These are phyloP conservation scores for Talaromyces sp. DNA, from an alignment of 2,329 filamentous ascomycete species.

Conservation along the genomic window DNA sequence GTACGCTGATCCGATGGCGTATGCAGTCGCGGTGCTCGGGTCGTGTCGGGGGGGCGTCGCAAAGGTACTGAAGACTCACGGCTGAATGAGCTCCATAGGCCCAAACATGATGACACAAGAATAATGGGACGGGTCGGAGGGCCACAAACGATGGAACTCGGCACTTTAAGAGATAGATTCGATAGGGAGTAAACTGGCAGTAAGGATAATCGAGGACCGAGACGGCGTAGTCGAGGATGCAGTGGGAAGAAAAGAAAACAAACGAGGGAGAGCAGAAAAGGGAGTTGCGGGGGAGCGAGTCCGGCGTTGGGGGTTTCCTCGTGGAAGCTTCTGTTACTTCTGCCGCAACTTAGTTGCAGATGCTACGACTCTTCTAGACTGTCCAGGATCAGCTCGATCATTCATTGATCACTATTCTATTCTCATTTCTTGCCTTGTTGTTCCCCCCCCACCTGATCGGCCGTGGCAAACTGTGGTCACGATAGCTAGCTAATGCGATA, in stretches of 20 bases:
- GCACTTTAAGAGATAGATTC: neutral
- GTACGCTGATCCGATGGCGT: neutral
- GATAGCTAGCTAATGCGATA: neutral
- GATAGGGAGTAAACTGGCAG: neutral
- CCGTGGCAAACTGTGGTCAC: neutral
- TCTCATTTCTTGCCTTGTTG: neutral
- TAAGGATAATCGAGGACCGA: neutral
- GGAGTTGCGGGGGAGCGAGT: slow-evolving; percentile 15
- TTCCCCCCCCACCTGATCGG: neutral
- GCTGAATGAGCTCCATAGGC: slow-evolving; percentile 10
- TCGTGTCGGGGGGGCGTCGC: slow-evolving; percentile 12
- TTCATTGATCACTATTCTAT: neutral
- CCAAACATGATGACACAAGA: slow-evolving; percentile 14
- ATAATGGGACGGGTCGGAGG: neutral
- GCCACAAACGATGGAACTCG: neutral
- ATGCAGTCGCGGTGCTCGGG: slow-evolving; percentile 3
- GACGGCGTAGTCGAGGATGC: neutral
- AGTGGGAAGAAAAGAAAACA: neutral
- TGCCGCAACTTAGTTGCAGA: neutral
- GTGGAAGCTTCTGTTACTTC: slow-evolving; percentile 10
- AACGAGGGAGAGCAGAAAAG: slow-evolving; percentile 5
- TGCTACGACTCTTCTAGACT: neutral
- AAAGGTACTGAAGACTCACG: slow-evolving; percentile 13
- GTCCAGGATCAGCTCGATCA: neutral
- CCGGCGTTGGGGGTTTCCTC: slow-evolving; percentile 14